Percentiles rank a stretch among this genome's conserved stretches.
Evolutionary conservation across 2,329 filamentous ascomycete species (phyloP).

Genomic region (Dactylonectria estremocensis): DNA sequence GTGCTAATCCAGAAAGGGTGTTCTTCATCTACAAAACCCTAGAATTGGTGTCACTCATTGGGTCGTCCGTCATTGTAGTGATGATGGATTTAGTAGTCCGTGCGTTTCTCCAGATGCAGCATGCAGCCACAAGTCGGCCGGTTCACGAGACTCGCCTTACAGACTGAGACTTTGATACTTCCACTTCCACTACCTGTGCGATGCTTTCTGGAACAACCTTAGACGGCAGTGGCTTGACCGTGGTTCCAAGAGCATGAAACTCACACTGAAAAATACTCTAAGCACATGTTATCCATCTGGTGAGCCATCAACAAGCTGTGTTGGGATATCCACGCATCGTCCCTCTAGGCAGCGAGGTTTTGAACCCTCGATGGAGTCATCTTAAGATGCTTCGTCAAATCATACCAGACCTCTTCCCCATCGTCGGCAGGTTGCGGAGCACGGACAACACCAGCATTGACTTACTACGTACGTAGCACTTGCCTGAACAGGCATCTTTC

Average conservation of each 20-base stretch:
- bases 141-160: neutral
- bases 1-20: neutral
- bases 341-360: constrained; percentile 1
- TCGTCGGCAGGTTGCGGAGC: constrained; percentile 4
- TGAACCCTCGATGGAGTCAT: neutral
- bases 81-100: neutral
- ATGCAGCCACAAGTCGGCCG: neutral
- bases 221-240: neutral
- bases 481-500: neutral
- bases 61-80: constrained; percentile 15
- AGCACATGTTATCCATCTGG: neutral
- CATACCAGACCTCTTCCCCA: neutral
- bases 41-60: neutral
- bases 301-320: neutral
- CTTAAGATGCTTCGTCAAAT: neutral
- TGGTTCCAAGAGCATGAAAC: neutral
- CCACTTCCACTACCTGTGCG: neutral
- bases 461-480: no score
- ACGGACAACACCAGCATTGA: neutral
- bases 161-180: neutral
- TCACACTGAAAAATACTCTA: neutral
- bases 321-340: constrained; percentile 16
- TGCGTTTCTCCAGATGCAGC: neutral
- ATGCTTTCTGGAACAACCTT: neutral
- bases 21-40: neutral